Conservation (phyloP, 805 yeast species). For the Ogataea pilisensis region DNA sequence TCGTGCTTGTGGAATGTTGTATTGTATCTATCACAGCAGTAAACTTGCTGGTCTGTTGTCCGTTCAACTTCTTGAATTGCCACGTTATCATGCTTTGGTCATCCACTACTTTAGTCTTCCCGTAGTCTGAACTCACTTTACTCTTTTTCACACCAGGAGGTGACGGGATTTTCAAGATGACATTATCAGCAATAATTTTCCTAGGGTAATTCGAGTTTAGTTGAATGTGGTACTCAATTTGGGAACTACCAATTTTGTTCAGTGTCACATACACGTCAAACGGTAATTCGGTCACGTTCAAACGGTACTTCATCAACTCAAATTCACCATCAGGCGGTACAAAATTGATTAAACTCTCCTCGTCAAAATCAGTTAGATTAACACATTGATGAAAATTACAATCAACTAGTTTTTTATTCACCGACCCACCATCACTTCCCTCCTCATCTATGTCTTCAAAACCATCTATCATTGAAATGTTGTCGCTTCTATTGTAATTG, state of each 20-base stretch:
- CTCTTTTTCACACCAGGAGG: constrained; percentile 58
- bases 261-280: constrained; percentile 60
- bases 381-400: constrained; percentile 88
- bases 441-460: neutral
- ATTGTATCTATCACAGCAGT: constrained; percentile 44
- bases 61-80: constrained; percentile 66
- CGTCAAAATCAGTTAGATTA: constrained; percentile 62
- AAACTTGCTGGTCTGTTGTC: constrained; percentile 54
- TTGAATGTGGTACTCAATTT: constrained; percentile 53
- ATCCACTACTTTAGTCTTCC: constrained; percentile 65
- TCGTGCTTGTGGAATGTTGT: constrained; percentile 21
- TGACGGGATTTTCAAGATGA: constrained; percentile 61
- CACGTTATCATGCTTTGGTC: constrained; percentile 64
- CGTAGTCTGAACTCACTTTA: constrained; percentile 42
- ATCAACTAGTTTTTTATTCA: constrained; percentile 47
- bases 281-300: constrained; percentile 63
- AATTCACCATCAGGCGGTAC: constrained; percentile 87
- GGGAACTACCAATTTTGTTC: constrained; percentile 37
- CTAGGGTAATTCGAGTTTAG: constrained; percentile 58
- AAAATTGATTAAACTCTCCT: constrained; percentile 61
- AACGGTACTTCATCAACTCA: constrained; percentile 73
- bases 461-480: neutral
- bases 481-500: neutral
- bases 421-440: constrained; percentile 4
- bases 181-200: constrained; percentile 59